Evolutionary conservation across 108 stramenopile species (phyloP), one percentile per base, ranked within the genome.

Genomic region (Mediolabrus comicus): DNA sequence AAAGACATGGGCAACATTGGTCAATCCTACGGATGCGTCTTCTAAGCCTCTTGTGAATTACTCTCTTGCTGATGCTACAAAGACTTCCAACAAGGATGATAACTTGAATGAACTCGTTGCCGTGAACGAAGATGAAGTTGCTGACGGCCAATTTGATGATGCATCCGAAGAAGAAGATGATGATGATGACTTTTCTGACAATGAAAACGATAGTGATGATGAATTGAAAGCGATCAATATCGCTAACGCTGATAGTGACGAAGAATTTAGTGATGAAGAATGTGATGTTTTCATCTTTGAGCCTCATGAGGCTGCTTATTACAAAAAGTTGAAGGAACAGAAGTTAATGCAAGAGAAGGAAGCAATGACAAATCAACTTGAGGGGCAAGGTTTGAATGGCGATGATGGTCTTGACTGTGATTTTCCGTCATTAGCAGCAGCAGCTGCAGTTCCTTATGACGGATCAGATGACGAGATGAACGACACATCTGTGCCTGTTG

Each of bases 341-440:
- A 54, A 67, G 24, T 30, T 36, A 19, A 35, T 71, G 58, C 56
- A 81, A 34, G 57, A 74, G 39, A 38, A 51, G 41, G 55, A 63
- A 51, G 43, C 36, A 13, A 24, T 62, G 6, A 14, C 12, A 7
- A 17, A 29, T 34, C 27, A 31, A 34, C 19, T 49, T 49, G 22
- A 49, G 16, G 19, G 22, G 46, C 46, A 49, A 49, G 22, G 9
- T 49, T 49, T 49, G 22, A 49, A 65, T 53, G 43, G 67, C 74
- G 25, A 80, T 31, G 69, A 52, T 9, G 85, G 81, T 25, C 71
- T 89, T 16, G 62, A 82, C 17, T 73, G 64, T 7, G 94, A 88
- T 28, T 95, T 95, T 71, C 93, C 94, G 8, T 87, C 86, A 52
- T 71, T 95, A 5, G 59, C 79, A 25, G 91, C 87, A 0, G 79